Conservation (phyloP, 768 basidiomycete species). For the Wakefieldia striispora region DNA sequence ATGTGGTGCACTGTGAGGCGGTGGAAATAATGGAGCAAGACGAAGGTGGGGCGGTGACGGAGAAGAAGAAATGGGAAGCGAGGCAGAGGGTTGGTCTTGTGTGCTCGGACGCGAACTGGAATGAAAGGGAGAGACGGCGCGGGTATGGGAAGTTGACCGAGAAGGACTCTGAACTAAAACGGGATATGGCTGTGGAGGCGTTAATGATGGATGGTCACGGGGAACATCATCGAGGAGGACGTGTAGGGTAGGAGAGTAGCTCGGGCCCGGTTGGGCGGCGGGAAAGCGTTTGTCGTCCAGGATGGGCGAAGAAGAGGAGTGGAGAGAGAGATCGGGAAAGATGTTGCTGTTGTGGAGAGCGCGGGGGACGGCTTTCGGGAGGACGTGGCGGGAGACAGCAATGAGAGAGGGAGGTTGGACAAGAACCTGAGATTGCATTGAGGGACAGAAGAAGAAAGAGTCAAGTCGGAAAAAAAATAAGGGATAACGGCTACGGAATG, state of each 20-base stretch:
- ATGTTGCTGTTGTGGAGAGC: slow-evolving; percentile 5
- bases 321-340: slow-evolving; percentile 26
- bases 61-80: slow-evolving; percentile 35
- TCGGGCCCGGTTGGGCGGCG: slow-evolving; percentile 35
- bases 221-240: slow-evolving; percentile 32
- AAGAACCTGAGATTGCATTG: slow-evolving; percentile 28
- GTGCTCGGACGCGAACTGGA: background rate
- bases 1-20: slow-evolving; percentile 41
- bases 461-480: slow-evolving; percentile 22
- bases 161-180: slow-evolving; percentile 15
- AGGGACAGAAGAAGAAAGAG: slow-evolving; percentile 10
- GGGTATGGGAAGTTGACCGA: slow-evolving; percentile 21
- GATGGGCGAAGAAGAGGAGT: slow-evolving; percentile 29
- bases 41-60: slow-evolving; percentile 45
- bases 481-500: slow-evolving; percentile 16
- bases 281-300: slow-evolving; percentile 35
- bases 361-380: slow-evolving; percentile 11
- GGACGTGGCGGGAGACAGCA: slow-evolving; percentile 3
- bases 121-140: slow-evolving; percentile 5
- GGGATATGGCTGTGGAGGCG: slow-evolving; percentile 13
- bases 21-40: slow-evolving; percentile 37
- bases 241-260: slow-evolving; percentile 32
- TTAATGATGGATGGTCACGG: slow-evolving; percentile 27
- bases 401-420: slow-evolving; percentile 27
- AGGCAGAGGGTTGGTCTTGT: background rate